phyloP scores from a whole-genome alignment of 108 stramenopile species.

The Pseudonitzschia delicatissima region DNA sequence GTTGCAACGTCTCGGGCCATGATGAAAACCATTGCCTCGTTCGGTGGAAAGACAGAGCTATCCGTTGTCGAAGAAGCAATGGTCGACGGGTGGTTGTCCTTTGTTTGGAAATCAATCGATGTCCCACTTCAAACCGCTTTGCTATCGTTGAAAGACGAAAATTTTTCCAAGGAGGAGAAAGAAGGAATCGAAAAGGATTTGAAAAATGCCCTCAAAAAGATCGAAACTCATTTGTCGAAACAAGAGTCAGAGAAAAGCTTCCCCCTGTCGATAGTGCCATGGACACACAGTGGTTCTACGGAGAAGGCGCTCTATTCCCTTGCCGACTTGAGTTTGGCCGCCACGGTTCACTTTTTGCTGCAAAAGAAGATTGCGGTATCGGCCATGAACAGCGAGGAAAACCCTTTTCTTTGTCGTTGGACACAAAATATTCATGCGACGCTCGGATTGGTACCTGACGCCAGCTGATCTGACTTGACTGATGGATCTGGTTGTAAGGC shows the following conservation, averaged over 20 bases:
- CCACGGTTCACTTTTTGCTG: background rate
- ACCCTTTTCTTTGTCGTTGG: background rate
- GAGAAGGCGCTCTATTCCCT: slow-evolving; percentile 3
- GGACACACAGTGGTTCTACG: background rate
- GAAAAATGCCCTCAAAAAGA: background rate
- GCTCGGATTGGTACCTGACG: background rate
- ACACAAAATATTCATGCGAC: background rate
- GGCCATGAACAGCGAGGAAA: background rate
- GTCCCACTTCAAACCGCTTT: slow-evolving; percentile 13
- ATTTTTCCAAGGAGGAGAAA: background rate
- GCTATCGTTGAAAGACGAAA: background rate
- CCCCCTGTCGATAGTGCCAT: background rate
- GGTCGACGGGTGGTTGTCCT: slow-evolving; percentile 41
- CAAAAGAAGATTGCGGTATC: background rate
- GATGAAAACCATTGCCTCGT: slow-evolving; percentile 26
- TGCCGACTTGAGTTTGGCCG: slow-evolving; percentile 33
- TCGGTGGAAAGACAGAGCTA: background rate
- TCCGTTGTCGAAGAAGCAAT: slow-evolving; percentile 24
- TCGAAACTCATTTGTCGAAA: background rate
- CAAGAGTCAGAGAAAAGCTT: background rate
- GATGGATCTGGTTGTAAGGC: too few relatives aligned
- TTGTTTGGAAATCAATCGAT: slow-evolving; percentile 34
- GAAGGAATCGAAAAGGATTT: background rate
- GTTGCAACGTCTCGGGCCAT: slow-evolving; percentile 21
- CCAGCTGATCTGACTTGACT: too few relatives aligned